Conservation (phyloP, 805 yeast species). For the Starmerella bombi region DNA sequence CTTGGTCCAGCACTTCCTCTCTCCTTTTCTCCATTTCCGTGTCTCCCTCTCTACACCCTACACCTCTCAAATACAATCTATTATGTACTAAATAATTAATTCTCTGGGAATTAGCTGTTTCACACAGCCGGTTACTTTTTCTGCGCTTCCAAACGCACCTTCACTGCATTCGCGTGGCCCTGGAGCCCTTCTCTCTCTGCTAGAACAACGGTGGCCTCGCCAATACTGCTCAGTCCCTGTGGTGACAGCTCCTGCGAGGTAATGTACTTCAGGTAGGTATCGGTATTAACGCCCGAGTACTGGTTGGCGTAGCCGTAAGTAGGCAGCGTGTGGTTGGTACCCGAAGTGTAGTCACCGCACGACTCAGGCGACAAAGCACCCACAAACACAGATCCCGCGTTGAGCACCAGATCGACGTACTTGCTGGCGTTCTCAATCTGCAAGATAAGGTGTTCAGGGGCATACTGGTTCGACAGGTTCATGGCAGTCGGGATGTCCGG, state of each 20-base stretch:
- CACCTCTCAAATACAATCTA: no score
- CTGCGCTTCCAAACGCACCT: conserved; percentile 64
- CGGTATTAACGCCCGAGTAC: conserved; percentile 94
- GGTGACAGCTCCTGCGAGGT: conserved; percentile 85
- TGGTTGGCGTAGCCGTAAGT: conserved; percentile 97
- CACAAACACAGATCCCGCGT: conserved; percentile 94
- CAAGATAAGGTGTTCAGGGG: conserved; percentile 94
- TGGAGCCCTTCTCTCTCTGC: conserved; percentile 95
- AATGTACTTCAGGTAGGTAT: conserved; percentile 87
- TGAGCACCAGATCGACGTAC: conserved; percentile 60
- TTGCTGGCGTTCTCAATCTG: conserved; percentile 70
- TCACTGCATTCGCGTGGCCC: conserved; percentile 94
- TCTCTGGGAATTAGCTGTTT: no score
- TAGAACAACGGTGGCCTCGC: conserved; percentile 90
- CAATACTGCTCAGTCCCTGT: conserved; percentile 74
- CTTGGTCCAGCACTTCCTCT: no score
- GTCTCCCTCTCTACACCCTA: no score
- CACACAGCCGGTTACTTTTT: no score
- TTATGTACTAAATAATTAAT: no score
- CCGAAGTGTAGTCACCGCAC: conserved; percentile 95
- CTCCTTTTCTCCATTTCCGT: no score
- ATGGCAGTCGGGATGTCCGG: conserved; percentile 66
- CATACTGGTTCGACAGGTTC: conserved; percentile 75
- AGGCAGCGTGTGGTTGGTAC: conserved; percentile 97
- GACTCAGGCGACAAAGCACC: conserved; percentile 96